These are phyloP conservation scores for Ustilago sp. DNA, from an alignment of 1,284 basidiomycete species.

Conservation along the genomic window DNA sequence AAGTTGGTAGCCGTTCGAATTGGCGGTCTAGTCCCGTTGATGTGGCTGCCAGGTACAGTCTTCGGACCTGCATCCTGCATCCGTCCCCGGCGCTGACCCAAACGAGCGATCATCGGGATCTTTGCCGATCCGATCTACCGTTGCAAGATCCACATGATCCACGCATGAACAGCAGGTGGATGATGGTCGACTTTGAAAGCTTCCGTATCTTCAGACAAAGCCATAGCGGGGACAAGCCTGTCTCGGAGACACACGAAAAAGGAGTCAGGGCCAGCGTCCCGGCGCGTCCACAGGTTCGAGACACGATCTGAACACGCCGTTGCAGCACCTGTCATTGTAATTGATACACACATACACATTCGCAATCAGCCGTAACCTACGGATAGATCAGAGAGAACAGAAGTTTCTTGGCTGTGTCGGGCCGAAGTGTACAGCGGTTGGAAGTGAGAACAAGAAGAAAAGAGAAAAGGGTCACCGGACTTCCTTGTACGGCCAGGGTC, in stretches of 20 bases:
- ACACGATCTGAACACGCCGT: slow-evolving; percentile 4
- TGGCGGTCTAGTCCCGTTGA: background rate
- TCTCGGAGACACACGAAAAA: background rate
- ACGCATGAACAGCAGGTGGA: background rate
- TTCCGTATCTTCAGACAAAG: background rate
- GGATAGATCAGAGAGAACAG: background rate
- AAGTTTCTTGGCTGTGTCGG: slow-evolving; percentile 12
- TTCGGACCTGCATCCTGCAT: background rate
- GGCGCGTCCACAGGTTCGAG: background rate
- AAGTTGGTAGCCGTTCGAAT: background rate
- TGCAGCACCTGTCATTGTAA: background rate
- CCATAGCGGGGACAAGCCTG: slow-evolving; percentile 1
- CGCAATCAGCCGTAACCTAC: background rate
- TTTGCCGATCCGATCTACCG: background rate
- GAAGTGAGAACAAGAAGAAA: background rate
- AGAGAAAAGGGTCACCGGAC: slow-evolving; percentile 15
- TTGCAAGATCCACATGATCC: background rate
- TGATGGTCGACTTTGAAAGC: background rate
- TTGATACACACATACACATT: background rate
- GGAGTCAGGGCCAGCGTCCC: background rate
- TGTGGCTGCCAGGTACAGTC: background rate
- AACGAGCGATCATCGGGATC: slow-evolving; percentile 5
- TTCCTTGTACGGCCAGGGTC: slow-evolving; percentile 18
- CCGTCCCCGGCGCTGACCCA: background rate
- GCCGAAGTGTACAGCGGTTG: background rate